Conservation (phyloP, 345 rosid genomes). For the Geranium brycei region DNA sequence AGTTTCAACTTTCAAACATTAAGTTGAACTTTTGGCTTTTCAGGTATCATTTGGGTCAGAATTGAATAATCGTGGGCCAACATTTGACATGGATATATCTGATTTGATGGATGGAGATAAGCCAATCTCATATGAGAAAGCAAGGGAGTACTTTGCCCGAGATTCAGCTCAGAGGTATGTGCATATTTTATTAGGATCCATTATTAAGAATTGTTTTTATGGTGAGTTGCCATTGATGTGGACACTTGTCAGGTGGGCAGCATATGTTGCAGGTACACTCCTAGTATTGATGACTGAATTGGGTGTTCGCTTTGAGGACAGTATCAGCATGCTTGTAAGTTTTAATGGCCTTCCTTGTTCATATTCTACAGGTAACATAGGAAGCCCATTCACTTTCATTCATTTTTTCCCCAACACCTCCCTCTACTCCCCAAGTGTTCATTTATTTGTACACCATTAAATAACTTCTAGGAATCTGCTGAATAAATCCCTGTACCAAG, state of each 20-base stretch:
- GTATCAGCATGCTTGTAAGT: slow-evolving; percentile 85
- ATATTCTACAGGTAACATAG: background rate
- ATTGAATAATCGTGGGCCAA: slow-evolving; percentile 91
- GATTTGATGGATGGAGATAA: slow-evolving; percentile 76
- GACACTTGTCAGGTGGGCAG: slow-evolving; percentile 74
- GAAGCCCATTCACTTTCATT: background rate
- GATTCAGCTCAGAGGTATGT: slow-evolving; percentile 91
- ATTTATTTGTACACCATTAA: background rate
- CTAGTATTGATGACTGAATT: slow-evolving; percentile 93
- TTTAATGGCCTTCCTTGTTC: background rate
- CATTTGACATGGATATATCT: slow-evolving; percentile 97
- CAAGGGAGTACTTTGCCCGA: slow-evolving; percentile 67
- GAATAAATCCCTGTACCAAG: background rate
- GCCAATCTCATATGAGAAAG: slow-evolving; percentile 82
- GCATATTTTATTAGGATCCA: slow-evolving; percentile 3
- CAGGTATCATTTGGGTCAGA: slow-evolving; percentile 99
- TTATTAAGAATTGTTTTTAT: slow-evolving; percentile 3
- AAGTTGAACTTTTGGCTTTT: slow-evolving; percentile 8
- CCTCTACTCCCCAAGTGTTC: background rate
- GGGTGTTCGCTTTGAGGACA: slow-evolving; percentile 70
- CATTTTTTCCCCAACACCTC: background rate
- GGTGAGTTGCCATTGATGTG: background rate
- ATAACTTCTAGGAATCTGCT: background rate
- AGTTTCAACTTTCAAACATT: background rate
- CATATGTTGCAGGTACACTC: slow-evolving; percentile 92